phyloP scores from a whole-genome alignment of 1,139 yeast species.

The Candida sp. region DNA sequence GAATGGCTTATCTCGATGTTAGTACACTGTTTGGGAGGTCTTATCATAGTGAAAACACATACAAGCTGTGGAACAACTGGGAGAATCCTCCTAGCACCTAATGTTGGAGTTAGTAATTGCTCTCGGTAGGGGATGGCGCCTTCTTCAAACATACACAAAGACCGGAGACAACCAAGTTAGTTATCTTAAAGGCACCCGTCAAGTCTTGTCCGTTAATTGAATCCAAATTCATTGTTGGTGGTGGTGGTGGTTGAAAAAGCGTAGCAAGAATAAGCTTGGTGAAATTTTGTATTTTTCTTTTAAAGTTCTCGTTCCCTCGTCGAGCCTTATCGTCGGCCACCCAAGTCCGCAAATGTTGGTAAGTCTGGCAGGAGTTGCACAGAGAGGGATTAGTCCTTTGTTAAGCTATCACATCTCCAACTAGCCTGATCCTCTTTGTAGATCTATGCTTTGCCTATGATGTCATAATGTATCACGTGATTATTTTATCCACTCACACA shows the following conservation, averaged over 20 bases:
- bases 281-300: not conserved
- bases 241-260: not conserved
- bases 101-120: slow-evolving; percentile 26
- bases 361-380: too few species aligned
- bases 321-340: not conserved
- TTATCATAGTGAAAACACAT: slow-evolving; percentile 24
- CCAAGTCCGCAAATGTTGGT: too few species aligned
- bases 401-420: too few species aligned
- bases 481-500: not conserved
- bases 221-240: slow-evolving; percentile 7
- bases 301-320: not conserved
- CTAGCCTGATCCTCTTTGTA: too few species aligned
- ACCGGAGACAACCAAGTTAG: slow-evolving; percentile 67
- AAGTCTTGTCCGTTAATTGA: slow-evolving; percentile 34
- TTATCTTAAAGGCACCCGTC: slow-evolving; percentile 60
- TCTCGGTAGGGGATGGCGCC: not conserved
- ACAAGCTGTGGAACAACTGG: slow-evolving; percentile 63
- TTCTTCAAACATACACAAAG: slow-evolving; percentile 49
- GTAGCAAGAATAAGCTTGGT: not conserved
- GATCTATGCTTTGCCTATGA: too few species aligned
- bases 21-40: slow-evolving; percentile 12
- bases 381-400: too few species aligned
- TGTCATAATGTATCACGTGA: not conserved
- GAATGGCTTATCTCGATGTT: slow-evolving; percentile 30
- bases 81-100: slow-evolving; percentile 58